Evolutionary conservation across 2,329 filamentous ascomycete species (phyloP).

Genomic region (Bipolaris gigantea): DNA sequence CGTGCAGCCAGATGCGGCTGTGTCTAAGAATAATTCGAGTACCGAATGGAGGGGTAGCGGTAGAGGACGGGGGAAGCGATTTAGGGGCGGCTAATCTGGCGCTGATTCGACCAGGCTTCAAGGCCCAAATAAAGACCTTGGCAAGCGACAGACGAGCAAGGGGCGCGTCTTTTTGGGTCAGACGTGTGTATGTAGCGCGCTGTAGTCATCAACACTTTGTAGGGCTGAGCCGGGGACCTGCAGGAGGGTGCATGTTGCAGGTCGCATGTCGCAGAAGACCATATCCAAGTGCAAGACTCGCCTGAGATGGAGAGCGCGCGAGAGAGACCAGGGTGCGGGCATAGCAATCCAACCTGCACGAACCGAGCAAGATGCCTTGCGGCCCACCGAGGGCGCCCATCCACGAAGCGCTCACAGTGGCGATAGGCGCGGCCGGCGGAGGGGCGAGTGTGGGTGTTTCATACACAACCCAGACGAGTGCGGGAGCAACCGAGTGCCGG

Average conservation of each 20-base stretch:
- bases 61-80: slow-evolving; percentile 14
- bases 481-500: slow-evolving; percentile 20
- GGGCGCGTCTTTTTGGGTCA: slow-evolving; percentile 15
- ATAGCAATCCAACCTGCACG: slow-evolving; percentile 7
- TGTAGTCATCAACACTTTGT: slow-evolving; percentile 34
- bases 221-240: slow-evolving; percentile 38
- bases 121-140: slow-evolving; percentile 33
- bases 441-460: slow-evolving; percentile 23
- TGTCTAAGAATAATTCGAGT: slow-evolving; percentile 44
- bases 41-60: slow-evolving; percentile 25
- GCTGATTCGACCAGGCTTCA: slow-evolving; percentile 33
- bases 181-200: slow-evolving; percentile 13
- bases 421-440: slow-evolving; percentile 18
- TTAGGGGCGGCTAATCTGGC: slow-evolving; percentile 32
- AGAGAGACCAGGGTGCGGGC: neutral
- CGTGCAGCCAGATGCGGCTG: slow-evolving; percentile 36
- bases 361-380: slow-evolving; percentile 5
- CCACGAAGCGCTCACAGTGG: slow-evolving; percentile 18
- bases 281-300: slow-evolving; percentile 6
- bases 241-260: slow-evolving; percentile 14
- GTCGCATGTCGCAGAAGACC: slow-evolving; percentile 1
- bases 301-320: neutral
- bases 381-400: slow-evolving; percentile 5
- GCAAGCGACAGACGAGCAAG: slow-evolving; percentile 21
- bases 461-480: slow-evolving; percentile 12